A percentile compares a stretch with the other conserved stretches of the same genome.
Evolutionary conservation across 2,329 filamentous ascomycete genomes (phyloP).

Genomic region (Penicillium sp.): DNA sequence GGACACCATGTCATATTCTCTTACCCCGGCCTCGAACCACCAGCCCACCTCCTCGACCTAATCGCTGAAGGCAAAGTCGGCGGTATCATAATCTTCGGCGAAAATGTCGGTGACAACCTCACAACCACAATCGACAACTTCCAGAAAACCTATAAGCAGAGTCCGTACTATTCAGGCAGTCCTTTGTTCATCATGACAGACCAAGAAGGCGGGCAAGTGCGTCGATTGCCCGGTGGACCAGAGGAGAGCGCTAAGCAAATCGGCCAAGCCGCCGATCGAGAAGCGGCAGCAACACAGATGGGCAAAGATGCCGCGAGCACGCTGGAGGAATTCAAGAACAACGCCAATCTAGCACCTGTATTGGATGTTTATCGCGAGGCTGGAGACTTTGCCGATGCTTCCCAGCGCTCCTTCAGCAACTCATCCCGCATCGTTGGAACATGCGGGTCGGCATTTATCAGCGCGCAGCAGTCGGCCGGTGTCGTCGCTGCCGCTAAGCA

Average conservation of each 20-base stretch:
- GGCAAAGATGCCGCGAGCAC: slow-evolving; percentile 23
- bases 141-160: slow-evolving; percentile 24
- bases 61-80: slow-evolving; percentile 30
- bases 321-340: slow-evolving; percentile 18
- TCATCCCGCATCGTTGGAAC: slow-evolving; percentile 19
- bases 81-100: slow-evolving; percentile 32
- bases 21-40: slow-evolving; percentile 27
- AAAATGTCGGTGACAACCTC: slow-evolving; percentile 29
- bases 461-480: slow-evolving; percentile 20
- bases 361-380: slow-evolving; percentile 29
- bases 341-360: slow-evolving; percentile 29
- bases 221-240: slow-evolving; percentile 27
- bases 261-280: slow-evolving; percentile 19
- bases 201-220: slow-evolving; percentile 33
- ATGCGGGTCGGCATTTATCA: slow-evolving; percentile 24
- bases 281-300: slow-evolving; percentile 17
- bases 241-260: slow-evolving; percentile 24
- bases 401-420: slow-evolving; percentile 28
- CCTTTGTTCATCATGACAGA: slow-evolving; percentile 34
- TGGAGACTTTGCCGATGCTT: slow-evolving; percentile 28
- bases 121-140: slow-evolving; percentile 18
- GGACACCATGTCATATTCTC: slow-evolving; percentile 35
- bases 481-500: slow-evolving; percentile 31
- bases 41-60: slow-evolving; percentile 23
- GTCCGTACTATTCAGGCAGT: slow-evolving; percentile 18